Evolutionary conservation across 2,329 filamentous ascomycete genomes (phyloP), one percentile per base, ranked within the genome.

Genomic region (Myriosclerotinia duriaeana): DNA sequence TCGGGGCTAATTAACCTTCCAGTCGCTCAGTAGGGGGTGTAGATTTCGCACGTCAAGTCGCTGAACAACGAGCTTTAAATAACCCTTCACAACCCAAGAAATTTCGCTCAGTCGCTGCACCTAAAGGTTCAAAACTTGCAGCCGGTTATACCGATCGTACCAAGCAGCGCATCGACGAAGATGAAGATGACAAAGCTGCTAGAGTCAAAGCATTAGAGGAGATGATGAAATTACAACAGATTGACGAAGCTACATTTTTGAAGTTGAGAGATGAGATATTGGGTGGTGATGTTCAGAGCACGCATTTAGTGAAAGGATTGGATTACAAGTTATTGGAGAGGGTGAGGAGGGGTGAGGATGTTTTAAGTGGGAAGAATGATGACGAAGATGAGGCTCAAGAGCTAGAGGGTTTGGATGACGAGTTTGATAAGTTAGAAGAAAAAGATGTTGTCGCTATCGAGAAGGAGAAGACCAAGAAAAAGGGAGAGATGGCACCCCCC

Each of bases 271-370:
- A 85, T 69, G 85, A 96, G 72, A 92, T 97, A 65, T 86, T 92
- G 0, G 93, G 93, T 4, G 94, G 93, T 9, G 90, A 96, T 76
- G 63, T 93, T 30, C 81, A 81, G 17, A 92, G 87, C 72, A 96
- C 93, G 17, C 92, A 97, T 81, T 79, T 97, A 71, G 89, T 98
- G 58, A 98, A 97, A 76, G 95, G 95, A 0, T 79, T 99, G 60
- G 95, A 99, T 78, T 90, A 92, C 76, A 90, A 90, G 77, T 80
- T 98, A 15, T 80, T 93, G 38, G 86, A 90, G 76, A 83, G 88
- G 71, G 83, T 90, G 68, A 84, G 84, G 68, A 84, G 83, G 65
- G 91, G 90, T 20, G 66, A 68, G 38, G 66, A 68, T 58, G 64
- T 68, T 46, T 50, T 68, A 30, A 74, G 76, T 1, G 73, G 72